A percentile compares a stretch with the other conserved stretches of the same genome.
phyloP scores from a whole-genome alignment of 179 eudicot species.

The Monotropa hypopitys region DNA sequence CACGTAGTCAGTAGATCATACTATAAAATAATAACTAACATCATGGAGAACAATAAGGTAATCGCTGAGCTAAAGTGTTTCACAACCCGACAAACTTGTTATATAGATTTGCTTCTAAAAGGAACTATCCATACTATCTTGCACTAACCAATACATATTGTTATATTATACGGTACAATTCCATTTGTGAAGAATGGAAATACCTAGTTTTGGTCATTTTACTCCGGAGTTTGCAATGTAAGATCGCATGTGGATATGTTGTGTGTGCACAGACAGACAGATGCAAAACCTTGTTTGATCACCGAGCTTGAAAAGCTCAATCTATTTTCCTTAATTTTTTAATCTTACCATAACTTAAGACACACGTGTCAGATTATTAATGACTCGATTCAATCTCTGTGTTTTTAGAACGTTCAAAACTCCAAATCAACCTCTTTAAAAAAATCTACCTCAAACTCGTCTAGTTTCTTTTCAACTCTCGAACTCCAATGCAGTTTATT shows the following conservation, averaged over 20 bases:
- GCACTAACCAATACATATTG: not conserved
- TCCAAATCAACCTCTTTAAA: not conserved
- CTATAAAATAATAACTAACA: not conserved
- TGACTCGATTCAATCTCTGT: too few relatives aligned
- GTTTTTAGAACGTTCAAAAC: not conserved
- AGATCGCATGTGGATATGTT: not conserved
- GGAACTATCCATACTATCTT: not conserved
- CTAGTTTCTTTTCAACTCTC: not conserved
- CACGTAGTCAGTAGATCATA: not conserved
- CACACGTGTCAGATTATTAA: too few relatives aligned
- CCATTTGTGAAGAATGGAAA: not conserved
- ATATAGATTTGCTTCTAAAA: not conserved
- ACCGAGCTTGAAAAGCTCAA: too few relatives aligned
- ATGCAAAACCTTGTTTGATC: too few relatives aligned
- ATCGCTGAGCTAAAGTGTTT: not conserved
- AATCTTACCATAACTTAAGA: too few relatives aligned
- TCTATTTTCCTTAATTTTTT: too few relatives aligned
- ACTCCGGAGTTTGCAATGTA: not conserved
- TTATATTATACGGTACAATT: not conserved
- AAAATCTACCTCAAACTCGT: not conserved
- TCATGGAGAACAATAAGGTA: not conserved
- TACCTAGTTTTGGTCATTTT: not conserved
- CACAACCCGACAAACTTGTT: not conserved
- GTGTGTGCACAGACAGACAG: too few relatives aligned
- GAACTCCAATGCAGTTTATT: not conserved